A percentile compares a stretch with the other conserved stretches of the same genome.
phyloP scores from a whole-genome alignment of 1,139 yeast genomes.

The Yamadazyma diospyri region DNA sequence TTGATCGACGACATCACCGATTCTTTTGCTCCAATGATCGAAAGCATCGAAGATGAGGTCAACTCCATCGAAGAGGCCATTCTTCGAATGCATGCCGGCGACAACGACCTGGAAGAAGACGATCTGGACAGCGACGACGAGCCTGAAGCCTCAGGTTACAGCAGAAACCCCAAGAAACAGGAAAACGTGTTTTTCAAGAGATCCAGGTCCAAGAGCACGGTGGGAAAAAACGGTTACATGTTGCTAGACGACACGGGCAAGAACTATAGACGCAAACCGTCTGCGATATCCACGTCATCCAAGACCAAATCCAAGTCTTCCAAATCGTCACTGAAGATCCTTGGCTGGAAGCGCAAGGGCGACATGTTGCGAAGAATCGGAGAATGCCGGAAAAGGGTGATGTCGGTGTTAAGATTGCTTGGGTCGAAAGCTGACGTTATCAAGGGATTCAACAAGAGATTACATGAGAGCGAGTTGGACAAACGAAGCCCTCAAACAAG shows the following conservation, averaged over 20 bases:
- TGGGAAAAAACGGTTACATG: conserved; percentile 24
- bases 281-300: conserved; percentile 23
- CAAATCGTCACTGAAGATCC: conserved; percentile 50
- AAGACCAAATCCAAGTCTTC: conserved; percentile 17
- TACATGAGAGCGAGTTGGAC: conserved; percentile 72
- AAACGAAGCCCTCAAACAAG: conserved; percentile 19
- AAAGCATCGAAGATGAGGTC: conserved; percentile 88
- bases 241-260: conserved; percentile 9
- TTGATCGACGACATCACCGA: conserved; percentile 95
- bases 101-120: conserved; percentile 29
- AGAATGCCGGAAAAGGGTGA: conserved; percentile 89
- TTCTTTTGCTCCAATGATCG: conserved; percentile 95
- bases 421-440: conserved; percentile 96
- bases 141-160: not conserved
- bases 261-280: conserved; percentile 6
- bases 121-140: conserved; percentile 18
- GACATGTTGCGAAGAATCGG: conserved; percentile 94
- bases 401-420: conserved; percentile 78
- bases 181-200: conserved; percentile 33
- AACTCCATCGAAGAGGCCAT: conserved; percentile 90
- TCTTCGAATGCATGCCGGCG: conserved; percentile 76
- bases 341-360: conserved; percentile 87
- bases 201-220: conserved; percentile 39
- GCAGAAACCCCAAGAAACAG: conserved; percentile 7
- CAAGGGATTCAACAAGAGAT: conserved; percentile 87